phyloP scores from a whole-genome alignment of 1,284 basidiomycete genomes.

The Pseudozyma thailandica region DNA sequence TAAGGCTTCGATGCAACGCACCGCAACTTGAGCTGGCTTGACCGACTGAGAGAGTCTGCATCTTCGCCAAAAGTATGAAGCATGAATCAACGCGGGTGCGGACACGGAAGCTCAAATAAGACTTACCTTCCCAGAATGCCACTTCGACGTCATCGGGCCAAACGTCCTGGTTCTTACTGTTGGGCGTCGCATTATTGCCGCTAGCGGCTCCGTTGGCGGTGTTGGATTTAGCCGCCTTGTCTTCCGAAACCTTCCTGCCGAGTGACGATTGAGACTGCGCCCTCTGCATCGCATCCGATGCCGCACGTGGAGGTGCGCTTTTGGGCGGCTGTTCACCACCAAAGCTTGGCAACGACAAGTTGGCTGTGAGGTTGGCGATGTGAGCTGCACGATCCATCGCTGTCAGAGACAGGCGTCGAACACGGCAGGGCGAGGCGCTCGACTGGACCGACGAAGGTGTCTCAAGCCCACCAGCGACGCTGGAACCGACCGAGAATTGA shows the following conservation, averaged over 20 bases:
- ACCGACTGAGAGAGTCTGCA: neutral
- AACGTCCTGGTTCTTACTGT: slow-evolving; percentile 66
- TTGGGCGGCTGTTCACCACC: slow-evolving; percentile 37
- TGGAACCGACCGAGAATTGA: slow-evolving; percentile 50
- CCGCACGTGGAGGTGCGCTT: slow-evolving; percentile 46
- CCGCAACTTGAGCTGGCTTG: neutral
- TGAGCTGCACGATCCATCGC: slow-evolving; percentile 35
- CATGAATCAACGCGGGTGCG: neutral
- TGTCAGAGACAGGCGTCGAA: slow-evolving; percentile 44
- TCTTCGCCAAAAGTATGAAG: neutral
- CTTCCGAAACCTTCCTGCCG: slow-evolving; percentile 6
- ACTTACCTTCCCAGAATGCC: slow-evolving; percentile 69
- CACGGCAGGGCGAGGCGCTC: slow-evolving; percentile 34
- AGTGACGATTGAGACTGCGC: slow-evolving; percentile 31
- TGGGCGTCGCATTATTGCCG: slow-evolving; percentile 22
- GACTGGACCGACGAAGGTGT: slow-evolving; percentile 47
- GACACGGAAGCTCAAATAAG: neutral
- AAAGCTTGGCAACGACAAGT: slow-evolving; percentile 35
- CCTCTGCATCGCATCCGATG: slow-evolving; percentile 50
- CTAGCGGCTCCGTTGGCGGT: slow-evolving; percentile 6
- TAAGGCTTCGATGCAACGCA: neutral
- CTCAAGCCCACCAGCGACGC: slow-evolving; percentile 32
- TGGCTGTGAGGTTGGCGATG: slow-evolving; percentile 53
- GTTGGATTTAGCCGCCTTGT: slow-evolving; percentile 19
- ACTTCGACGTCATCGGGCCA: slow-evolving; percentile 70